Evolutionary conservation across 345 rosid species (phyloP), one percentile per base, ranked within the genome.

Genomic region (Gossypium longicalyx): DNA sequence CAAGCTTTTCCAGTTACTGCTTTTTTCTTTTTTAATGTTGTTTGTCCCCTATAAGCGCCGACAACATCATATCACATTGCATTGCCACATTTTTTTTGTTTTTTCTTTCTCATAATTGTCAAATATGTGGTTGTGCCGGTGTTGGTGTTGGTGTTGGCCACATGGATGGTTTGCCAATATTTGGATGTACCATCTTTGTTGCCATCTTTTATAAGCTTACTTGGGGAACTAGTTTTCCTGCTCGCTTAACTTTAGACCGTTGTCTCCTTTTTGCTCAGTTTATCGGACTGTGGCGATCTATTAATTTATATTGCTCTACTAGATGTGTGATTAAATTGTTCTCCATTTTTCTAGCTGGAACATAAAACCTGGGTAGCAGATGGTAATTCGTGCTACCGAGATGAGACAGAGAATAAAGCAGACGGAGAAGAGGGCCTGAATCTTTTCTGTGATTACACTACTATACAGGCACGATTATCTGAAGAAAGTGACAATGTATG

Each of bases 401-500:
- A 83, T 59, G 79, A 83, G 64, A 73, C 77, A 11, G 85, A 61
- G 71, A 62, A 25, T 19, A 45, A 47, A 70, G 67, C 52, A 9
- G 84, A 80, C 65, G 83, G 77, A 69, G 85, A 73, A 41, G 82
- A 75, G 7, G 75, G 38, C 74, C 57, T 83, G 76, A 56, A 83
- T 65, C 44, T 78, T 51, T 79, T 79, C 57, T 70, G 72, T 63
- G 83, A 78, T 9, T 75, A 66, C 27, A 52, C 81, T 67, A 43
- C 83, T 20, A 51, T 71, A 1, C 86, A 78, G 20, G 51, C 72
- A 23, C 78, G 78, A 54, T 77, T 66, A 12, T 74, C 81, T 41
- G 89, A 88, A 72, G 90, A 80, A 49, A 83, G 82, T 44, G 88
- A 86, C 45, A 92, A 86, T n/a, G 96, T 91, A 16, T 91, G 99